Percentiles rank a stretch among this genome's conserved stretches.
Conservation (phyloP, 2,329 filamentous ascomycete species). For the Penicillium sp. region DNA sequence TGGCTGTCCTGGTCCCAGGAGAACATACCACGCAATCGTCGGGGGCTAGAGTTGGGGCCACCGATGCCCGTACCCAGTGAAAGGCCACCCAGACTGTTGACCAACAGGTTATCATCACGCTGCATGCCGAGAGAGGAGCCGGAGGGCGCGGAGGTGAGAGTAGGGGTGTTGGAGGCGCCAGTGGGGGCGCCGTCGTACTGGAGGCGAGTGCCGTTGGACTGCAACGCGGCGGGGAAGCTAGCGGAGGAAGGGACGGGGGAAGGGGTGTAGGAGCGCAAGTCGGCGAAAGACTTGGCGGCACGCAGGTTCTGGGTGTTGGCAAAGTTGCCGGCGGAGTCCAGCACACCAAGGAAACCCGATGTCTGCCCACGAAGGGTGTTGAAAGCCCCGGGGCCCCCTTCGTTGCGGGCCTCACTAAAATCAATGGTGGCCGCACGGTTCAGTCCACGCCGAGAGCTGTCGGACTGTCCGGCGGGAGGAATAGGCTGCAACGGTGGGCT, state of each 20-base stretch:
- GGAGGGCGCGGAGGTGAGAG: constrained; percentile 61
- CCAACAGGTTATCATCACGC: constrained; percentile 59
- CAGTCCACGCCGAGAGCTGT: constrained; percentile 77
- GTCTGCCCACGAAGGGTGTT: constrained; percentile 73
- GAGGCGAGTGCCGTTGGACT: constrained; percentile 62
- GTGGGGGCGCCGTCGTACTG: constrained; percentile 59
- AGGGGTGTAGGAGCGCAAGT: constrained; percentile 90
- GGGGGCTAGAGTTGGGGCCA: constrained; percentile 54
- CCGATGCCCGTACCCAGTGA: constrained; percentile 53
- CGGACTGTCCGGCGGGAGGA: constrained; percentile 65
- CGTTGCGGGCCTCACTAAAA: constrained; percentile 79
- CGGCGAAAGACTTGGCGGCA: constrained; percentile 93
- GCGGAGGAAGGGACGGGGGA: constrained; percentile 88
- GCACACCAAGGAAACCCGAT: constrained; percentile 76
- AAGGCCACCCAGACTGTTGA: constrained; percentile 63
- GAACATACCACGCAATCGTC: constrained; percentile 59
- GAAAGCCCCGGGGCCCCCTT: constrained; percentile 66
- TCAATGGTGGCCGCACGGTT: constrained; percentile 97
- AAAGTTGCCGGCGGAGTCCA: constrained; percentile 70
- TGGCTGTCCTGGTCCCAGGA: constrained; percentile 59
- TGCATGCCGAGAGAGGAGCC: constrained; percentile 48
- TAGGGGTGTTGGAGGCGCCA: constrained; percentile 64
- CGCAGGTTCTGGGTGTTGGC: constrained; percentile 77
- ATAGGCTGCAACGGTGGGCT: constrained; percentile 64
- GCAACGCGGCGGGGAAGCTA: constrained; percentile 73